Conservation (phyloP, 805 yeast species). For the Starmerella powellii region DNA sequence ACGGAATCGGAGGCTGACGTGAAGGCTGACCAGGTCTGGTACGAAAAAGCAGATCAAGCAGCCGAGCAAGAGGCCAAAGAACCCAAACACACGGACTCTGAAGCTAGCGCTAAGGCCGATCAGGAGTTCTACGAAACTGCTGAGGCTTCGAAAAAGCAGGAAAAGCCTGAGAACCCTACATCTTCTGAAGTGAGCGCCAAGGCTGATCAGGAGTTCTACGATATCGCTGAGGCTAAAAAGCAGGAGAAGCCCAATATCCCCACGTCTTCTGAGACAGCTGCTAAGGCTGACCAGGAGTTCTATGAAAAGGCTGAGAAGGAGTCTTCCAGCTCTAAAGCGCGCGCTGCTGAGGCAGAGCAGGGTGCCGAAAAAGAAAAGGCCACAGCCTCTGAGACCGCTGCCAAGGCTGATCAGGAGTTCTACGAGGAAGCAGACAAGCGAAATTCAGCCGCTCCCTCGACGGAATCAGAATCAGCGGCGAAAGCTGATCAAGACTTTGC, state of each 20-base stretch:
- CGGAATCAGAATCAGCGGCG: slow-evolving; percentile 12
- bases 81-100: slow-evolving; percentile 5
- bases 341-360: too few relatives aligned
- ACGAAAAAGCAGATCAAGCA: slow-evolving; percentile 7
- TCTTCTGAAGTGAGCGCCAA: slow-evolving; percentile 4
- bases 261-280: slow-evolving; percentile 15
- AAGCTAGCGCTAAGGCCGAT: slow-evolving; percentile 7
- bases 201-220: slow-evolving; percentile 3
- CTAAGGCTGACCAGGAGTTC: slow-evolving; percentile 15
- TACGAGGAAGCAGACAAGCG: neutral
- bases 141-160: neutral
- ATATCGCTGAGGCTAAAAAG: neutral
- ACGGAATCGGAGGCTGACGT: slow-evolving; percentile 18
- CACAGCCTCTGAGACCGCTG: slow-evolving; percentile 10
- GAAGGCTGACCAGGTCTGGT: slow-evolving; percentile 20
- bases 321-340: too few relatives aligned
- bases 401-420: slow-evolving; percentile 12
- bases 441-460: too few relatives aligned
- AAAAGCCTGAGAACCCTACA: neutral
- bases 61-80: neutral
- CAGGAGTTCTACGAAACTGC: neutral
- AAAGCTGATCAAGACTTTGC: slow-evolving; percentile 13
- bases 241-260: neutral
- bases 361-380: too few relatives aligned
- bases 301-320: slow-evolving; percentile 1